Evolutionary conservation across 805 yeast genomes (phyloP).

Genomic region (Ascoidea asiatica): DNA sequence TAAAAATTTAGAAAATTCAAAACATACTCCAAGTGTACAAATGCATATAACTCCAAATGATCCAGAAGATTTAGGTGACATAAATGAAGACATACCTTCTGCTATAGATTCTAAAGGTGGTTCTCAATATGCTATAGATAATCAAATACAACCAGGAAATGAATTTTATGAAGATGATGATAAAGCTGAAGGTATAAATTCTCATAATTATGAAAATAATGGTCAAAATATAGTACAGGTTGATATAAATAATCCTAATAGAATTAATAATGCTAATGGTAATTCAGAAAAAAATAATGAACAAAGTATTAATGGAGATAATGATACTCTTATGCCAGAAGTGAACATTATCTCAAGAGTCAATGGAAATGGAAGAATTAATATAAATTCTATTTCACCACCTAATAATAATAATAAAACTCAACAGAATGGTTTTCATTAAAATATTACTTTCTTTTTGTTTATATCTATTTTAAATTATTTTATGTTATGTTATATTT

Average conservation of each 20-base stretch:
- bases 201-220: conserved; percentile 4
- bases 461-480: background rate
- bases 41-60: conserved; percentile 82
- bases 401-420: conserved; percentile 7
- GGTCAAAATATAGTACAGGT: background rate
- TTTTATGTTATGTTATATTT: background rate
- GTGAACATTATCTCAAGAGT: background rate
- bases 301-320: background rate
- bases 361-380: conserved; percentile 1
- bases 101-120: conserved; percentile 90
- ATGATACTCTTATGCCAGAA: background rate
- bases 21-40: conserved; percentile 95
- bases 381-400: conserved; percentile 1
- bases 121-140: conserved; percentile 73
- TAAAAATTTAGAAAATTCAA: conserved; percentile 73
- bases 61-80: conserved; percentile 76
- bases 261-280: background rate
- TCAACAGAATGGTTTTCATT: conserved; percentile 5
- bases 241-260: background rate
- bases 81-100: conserved; percentile 66
- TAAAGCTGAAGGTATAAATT: conserved; percentile 21
- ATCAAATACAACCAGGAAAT: conserved; percentile 50
- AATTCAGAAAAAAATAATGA: background rate
- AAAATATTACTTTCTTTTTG: background rate
- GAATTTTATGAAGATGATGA: conserved; percentile 68